Percentiles rank a stretch among this genome's conserved stretches.
These are phyloP conservation scores for Cucumis cinereus DNA, from an alignment of 306 rosid genomes.

Conservation along the genomic window DNA sequence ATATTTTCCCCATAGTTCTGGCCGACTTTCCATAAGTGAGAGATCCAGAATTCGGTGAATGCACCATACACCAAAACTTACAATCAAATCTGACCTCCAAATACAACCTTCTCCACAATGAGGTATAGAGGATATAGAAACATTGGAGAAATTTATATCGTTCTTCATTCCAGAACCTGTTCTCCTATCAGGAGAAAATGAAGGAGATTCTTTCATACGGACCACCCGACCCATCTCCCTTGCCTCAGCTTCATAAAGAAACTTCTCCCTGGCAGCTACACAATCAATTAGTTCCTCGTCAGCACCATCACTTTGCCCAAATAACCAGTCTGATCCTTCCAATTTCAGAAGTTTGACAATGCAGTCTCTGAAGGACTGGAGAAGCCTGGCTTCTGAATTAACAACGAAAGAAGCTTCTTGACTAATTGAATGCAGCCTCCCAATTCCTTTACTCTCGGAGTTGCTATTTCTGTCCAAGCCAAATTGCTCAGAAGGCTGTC, in stretches of 20 bases:
- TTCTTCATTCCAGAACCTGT: constrained; percentile 29
- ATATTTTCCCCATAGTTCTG: constrained; percentile 98
- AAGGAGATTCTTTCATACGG: constrained; percentile 35
- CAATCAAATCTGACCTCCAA: constrained; percentile 66
- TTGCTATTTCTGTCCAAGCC: constrained; percentile 44
- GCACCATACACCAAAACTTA: constrained; percentile 99
- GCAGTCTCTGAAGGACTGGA: constrained; percentile 67
- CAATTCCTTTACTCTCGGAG: constrained; percentile 32
- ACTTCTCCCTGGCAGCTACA: constrained; percentile 87
- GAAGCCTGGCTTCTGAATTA: constrained; percentile 62
- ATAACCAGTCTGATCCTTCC: constrained; percentile 95
- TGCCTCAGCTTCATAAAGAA: constrained; percentile 63
- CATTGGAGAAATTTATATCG: constrained; percentile 24
- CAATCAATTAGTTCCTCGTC: constrained; percentile 84
- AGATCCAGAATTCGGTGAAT: constrained; percentile 86
- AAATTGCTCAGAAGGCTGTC: constrained; percentile 90
- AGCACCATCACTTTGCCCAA: constrained; percentile 72
- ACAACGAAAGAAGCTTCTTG: constrained; percentile 40
- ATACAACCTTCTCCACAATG: constrained; percentile 88
- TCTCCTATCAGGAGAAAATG: constrained; percentile 41
- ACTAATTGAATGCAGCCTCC: constrained; percentile 26
- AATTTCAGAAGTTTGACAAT: constrained; percentile 66
- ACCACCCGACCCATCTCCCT: constrained; percentile 35
- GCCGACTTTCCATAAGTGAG: constrained; percentile 91
- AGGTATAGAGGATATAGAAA: constrained; percentile 49